Evolutionary conservation across 768 basidiomycete genomes (phyloP).

Genomic region (Phanerochaete carnosa): DNA sequence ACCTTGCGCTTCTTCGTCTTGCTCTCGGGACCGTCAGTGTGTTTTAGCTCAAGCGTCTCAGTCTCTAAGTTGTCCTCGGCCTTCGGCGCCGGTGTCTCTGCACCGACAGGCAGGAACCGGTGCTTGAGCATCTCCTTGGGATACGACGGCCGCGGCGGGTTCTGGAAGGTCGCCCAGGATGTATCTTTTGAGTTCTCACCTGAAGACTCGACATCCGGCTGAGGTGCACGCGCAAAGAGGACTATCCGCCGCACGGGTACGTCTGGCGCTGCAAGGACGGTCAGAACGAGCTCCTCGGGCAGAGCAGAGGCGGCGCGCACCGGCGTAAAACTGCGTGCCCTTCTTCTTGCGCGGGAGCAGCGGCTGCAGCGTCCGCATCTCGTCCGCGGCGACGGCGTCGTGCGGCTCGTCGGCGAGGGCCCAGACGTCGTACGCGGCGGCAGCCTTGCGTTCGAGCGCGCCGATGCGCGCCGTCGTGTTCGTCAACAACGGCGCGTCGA

Average conservation of each 20-base stretch:
- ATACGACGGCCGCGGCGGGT: constrained; percentile 55
- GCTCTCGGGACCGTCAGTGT: constrained; percentile 13
- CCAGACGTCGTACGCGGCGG: constrained; percentile 63
- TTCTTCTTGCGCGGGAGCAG: constrained; percentile 63
- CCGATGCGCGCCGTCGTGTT: constrained; percentile 44
- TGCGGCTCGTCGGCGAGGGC: constrained; percentile 43
- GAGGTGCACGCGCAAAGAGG: constrained; percentile 46
- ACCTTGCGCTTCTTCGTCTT: constrained; percentile 13
- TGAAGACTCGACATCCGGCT: constrained; percentile 21
- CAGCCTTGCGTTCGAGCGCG: constrained; percentile 46
- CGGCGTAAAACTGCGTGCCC: constrained; percentile 53
- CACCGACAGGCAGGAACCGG: constrained; percentile 60
- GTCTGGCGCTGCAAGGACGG: constrained; percentile 48
- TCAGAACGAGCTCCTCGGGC: background rate
- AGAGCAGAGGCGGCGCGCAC: constrained; percentile 31
- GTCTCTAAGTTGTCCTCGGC: constrained; percentile 23
- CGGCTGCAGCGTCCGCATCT: constrained; percentile 57
- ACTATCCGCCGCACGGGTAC: constrained; percentile 57
- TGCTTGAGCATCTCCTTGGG: constrained; percentile 62
- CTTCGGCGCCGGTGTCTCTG: constrained; percentile 30
- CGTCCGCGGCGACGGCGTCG: constrained; percentile 52
- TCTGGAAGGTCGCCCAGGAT: constrained; percentile 32
- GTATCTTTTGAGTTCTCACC: constrained; percentile 12
- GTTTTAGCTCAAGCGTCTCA: constrained; percentile 20
- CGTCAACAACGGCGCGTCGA: constrained; percentile 42